These are phyloP conservation scores for Aspergillus jensenii DNA, from an alignment of 2,329 filamentous ascomycete species.

Conservation along the genomic window DNA sequence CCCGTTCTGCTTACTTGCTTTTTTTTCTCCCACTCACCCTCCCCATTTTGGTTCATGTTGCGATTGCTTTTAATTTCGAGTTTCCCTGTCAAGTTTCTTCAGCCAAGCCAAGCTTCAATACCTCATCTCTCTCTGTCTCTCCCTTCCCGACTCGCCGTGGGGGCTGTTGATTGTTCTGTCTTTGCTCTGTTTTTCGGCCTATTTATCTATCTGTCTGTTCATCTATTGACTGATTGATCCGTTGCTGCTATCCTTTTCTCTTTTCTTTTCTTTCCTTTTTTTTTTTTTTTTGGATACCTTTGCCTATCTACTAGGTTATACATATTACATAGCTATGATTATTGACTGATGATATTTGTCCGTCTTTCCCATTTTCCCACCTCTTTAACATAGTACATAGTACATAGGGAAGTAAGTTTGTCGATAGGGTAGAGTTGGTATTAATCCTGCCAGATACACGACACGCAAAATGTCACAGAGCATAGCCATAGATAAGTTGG, in stretches of 20 bases:
- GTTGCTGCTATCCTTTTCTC: neutral
- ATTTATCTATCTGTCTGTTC: neutral
- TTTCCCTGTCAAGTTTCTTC: conserved; percentile 3
- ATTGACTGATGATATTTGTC: neutral
- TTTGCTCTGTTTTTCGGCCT: neutral
- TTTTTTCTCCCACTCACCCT: neutral
- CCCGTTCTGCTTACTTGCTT: neutral
- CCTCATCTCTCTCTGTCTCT: neutral
- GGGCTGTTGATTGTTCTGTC: neutral
- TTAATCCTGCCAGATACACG: no score
- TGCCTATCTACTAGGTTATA: conserved; percentile 1
- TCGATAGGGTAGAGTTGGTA: no score
- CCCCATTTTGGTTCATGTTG: neutral
- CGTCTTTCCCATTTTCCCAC: neutral
- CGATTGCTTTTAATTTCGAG: neutral
- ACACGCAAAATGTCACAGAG: no score
- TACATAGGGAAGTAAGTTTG: neutral
- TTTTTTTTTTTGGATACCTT: conserved; percentile 8
- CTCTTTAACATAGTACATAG: neutral
- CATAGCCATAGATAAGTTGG: no score
- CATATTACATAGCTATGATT: conserved; percentile 1
- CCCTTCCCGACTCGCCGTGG: neutral
- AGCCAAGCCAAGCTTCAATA: neutral
- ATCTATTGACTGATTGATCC: neutral
- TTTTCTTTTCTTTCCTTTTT: neutral